Conservation (phyloP, 73 alveolate species). For the Blepharisma stoltei region DNA sequence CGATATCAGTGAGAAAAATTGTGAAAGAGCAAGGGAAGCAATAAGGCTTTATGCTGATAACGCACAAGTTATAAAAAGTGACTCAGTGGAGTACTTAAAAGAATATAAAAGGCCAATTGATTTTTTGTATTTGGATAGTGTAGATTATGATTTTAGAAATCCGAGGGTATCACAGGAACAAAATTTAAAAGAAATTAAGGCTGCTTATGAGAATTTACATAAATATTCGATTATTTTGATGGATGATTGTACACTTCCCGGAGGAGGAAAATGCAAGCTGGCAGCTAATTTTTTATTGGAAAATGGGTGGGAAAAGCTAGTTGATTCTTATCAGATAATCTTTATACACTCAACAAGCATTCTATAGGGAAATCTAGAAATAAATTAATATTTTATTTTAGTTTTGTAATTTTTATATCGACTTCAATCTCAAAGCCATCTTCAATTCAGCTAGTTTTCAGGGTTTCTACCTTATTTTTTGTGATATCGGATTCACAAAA, state of each 20-base stretch:
- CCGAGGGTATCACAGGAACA: not conserved
- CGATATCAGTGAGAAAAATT: not conserved
- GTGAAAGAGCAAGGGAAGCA: not conserved
- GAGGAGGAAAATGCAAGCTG: not conserved
- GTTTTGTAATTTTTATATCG: no score
- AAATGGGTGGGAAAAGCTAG: not conserved
- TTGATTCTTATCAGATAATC: not conserved
- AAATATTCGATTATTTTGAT: not conserved
- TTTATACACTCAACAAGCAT: not conserved
- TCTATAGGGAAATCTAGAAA: no score
- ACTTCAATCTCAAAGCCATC: no score
- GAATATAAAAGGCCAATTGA: not conserved
- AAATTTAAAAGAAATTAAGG: conserved; percentile 7
- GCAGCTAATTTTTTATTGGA: not conserved
- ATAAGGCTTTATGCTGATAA: not conserved
- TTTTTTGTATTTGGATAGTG: conserved; percentile 17
- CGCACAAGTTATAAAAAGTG: conserved; percentile 9
- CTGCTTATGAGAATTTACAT: not conserved
- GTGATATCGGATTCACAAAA: no score
- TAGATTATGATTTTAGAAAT: not conserved
- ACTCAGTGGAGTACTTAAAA: not conserved
- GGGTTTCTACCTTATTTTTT: no score
- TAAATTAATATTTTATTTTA: no score
- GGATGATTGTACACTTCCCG: conserved; percentile 8
- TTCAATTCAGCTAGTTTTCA: no score